Evolutionary conservation across 331 rosid species (phyloP).

Genomic region (Erythrophleum ivorense): DNA sequence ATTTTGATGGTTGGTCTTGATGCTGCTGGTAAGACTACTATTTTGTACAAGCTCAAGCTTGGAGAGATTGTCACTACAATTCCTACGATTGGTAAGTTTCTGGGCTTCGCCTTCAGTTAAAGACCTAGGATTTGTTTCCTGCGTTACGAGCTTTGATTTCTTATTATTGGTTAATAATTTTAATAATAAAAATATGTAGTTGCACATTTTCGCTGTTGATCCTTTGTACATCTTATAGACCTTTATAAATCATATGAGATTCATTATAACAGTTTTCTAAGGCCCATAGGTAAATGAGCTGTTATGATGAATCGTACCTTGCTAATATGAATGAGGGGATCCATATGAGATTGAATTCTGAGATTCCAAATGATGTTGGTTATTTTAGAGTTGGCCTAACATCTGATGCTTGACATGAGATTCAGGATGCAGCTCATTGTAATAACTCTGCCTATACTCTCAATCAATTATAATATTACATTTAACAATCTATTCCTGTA

Average conservation of each 20-base stretch:
- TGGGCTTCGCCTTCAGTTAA: neutral
- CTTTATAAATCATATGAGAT: conserved; percentile 1
- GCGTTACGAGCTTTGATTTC: neutral
- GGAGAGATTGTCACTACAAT: conserved; percentile 99
- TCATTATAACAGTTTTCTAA: neutral
- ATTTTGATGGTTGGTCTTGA: conserved; percentile 99
- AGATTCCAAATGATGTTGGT: conserved; percentile 18
- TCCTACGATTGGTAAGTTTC: conserved; percentile 92
- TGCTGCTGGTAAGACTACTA: conserved; percentile 99
- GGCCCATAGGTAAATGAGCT: neutral
- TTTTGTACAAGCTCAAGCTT: conserved; percentile 99
- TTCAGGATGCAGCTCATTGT: conserved; percentile 8
- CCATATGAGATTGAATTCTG: neutral
- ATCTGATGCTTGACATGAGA: conserved; percentile 2
- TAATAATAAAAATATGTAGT: neutral
- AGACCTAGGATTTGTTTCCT: neutral
- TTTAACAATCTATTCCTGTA: neutral
- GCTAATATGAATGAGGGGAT: neutral
- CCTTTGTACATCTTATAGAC: neutral
- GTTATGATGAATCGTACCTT: neutral
- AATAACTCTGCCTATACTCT: neutral
- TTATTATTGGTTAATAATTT: neutral
- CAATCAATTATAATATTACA: neutral
- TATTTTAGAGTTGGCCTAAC: conserved; percentile 3
- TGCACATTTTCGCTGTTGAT: neutral